Conservation (phyloP, 352 stramenopile genomes). For the Phytophthora pseudosyringae region DNA sequence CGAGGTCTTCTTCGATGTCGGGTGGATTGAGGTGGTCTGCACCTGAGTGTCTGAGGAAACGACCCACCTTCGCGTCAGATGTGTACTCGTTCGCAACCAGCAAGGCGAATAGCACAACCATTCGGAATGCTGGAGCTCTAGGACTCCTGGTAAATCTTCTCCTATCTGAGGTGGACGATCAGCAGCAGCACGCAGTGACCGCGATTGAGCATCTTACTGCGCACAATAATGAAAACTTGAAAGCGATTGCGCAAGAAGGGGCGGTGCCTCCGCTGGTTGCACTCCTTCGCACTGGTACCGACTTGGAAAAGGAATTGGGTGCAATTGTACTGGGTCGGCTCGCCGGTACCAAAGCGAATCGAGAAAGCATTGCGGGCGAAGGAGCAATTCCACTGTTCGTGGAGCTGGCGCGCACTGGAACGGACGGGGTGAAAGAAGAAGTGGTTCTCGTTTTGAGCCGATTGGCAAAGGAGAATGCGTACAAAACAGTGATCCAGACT, state of each 20-base stretch:
- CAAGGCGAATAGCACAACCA: not conserved
- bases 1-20: not conserved
- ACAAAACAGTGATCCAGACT: not conserved
- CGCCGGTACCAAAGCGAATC: not conserved
- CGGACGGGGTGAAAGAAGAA: not conserved
- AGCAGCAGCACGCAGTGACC: not conserved
- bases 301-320: not conserved
- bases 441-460: not conserved
- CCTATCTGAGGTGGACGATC: not conserved
- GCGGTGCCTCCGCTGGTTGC: not conserved
- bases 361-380: not conserved
- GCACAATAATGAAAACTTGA: not conserved
- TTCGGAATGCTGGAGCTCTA: not conserved
- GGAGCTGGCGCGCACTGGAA: not conserved
- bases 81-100: not conserved
- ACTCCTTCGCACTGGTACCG: not conserved
- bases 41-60: not conserved
- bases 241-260: not conserved
- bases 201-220: slow-evolving; percentile 2
- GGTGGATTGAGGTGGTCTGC: slow-evolving; percentile 8
- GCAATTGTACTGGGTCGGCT: not conserved
- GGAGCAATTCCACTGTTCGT: not conserved
- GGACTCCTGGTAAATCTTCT: not conserved
- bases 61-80: slow-evolving; percentile 5
- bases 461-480: not conserved